Base-by-base conservation (phyloP, 78 protist species). In the Thecamonas trahens region DNA sequence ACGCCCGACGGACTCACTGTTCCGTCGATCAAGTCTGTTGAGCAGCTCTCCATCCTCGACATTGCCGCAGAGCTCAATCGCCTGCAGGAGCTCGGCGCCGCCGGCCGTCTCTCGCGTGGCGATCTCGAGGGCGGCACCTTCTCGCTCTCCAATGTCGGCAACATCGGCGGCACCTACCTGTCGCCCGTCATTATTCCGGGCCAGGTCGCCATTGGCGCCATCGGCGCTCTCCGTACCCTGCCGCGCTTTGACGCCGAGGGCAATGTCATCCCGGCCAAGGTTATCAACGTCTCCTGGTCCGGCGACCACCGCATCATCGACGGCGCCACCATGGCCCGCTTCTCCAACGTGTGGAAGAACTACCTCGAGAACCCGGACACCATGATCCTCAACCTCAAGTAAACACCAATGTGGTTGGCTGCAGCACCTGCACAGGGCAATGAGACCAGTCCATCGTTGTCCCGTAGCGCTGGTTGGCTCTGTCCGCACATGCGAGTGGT, bases 251-350 rank as follows among this genome's bases (percentile, higher is more conserved):
- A 85, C 68, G 75, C 26, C 38, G 5, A 68, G 34, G 84, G 74
- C 34, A 29, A 78, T 8, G 75, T 87, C 32, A 49, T 58, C 38
- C 67, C 70, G 39, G 72, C 37, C 7, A 14, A 53, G 35, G 35
- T 92, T n/a, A 61, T 86, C 66, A 68, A 76, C 53, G 73, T 85
- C 54, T 49, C 78, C 32, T 92, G 94, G 94, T 70, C 91, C 1
- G 93, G 87, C 18, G 96, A 92, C 76, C 96, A 92, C 69, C 86
- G 96, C 42, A 80, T 92, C 37, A 38, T 92, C 29, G 96, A 92
- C 70, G 96, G 96, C 32, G 96, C 94, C 32, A 89, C 93, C 24
- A 82, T 92, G 67, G 92, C 92, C 15, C 74, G 81, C 47, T 92
- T 84, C 66, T 70, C 86, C n/a, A 84, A 91, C 64, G 40, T 61